These are phyloP conservation scores for Talaromyces piceae DNA, from an alignment of 2,329 filamentous ascomycete genomes.

Conservation along the genomic window DNA sequence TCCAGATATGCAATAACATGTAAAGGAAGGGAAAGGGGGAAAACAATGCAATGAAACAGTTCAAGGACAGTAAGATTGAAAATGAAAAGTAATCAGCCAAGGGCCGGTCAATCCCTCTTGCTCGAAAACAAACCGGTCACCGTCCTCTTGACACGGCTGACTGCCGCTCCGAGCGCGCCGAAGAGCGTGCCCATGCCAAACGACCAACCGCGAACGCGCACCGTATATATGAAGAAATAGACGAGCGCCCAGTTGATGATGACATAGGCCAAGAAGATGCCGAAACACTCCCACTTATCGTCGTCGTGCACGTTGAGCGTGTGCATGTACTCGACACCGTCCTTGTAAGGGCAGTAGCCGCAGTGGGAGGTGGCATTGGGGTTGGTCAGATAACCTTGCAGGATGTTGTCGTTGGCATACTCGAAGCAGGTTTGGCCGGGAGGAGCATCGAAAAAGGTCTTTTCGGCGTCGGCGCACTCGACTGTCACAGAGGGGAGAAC, in stretches of 20 bases:
- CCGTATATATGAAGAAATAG: slow-evolving; percentile 70
- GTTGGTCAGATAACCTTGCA: slow-evolving; percentile 57
- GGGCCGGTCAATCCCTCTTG: neutral
- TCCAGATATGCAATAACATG: neutral
- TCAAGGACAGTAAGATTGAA: too few relatives aligned
- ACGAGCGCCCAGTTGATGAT: slow-evolving; percentile 64
- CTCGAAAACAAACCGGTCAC: slow-evolving; percentile 5
- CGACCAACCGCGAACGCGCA: slow-evolving; percentile 61
- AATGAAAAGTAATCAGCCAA: neutral
- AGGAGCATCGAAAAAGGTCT: slow-evolving; percentile 59
- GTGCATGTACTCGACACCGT: slow-evolving; percentile 59
- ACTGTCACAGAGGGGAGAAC: slow-evolving; percentile 49
- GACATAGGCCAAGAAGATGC: slow-evolving; percentile 64
- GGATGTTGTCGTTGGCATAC: slow-evolving; percentile 50
- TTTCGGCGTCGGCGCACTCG: slow-evolving; percentile 49
- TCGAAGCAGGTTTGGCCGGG: slow-evolving; percentile 54
- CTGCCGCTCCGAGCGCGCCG: slow-evolving; percentile 36
- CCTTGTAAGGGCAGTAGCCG: slow-evolving; percentile 61
- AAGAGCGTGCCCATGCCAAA: slow-evolving; percentile 60
- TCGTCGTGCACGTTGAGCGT: slow-evolving; percentile 47
- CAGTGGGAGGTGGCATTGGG: slow-evolving; percentile 52
- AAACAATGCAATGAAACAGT: neutral
- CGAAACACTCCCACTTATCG: slow-evolving; percentile 67
- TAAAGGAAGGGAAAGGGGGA: neutral
- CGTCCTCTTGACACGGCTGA: slow-evolving; percentile 24